Percentiles rank a stretch among this genome's conserved stretches.
These are phyloP conservation scores for Rhodotorula mucilaginosa DNA, from an alignment of 1,284 basidiomycete species.

Conservation along the genomic window DNA sequence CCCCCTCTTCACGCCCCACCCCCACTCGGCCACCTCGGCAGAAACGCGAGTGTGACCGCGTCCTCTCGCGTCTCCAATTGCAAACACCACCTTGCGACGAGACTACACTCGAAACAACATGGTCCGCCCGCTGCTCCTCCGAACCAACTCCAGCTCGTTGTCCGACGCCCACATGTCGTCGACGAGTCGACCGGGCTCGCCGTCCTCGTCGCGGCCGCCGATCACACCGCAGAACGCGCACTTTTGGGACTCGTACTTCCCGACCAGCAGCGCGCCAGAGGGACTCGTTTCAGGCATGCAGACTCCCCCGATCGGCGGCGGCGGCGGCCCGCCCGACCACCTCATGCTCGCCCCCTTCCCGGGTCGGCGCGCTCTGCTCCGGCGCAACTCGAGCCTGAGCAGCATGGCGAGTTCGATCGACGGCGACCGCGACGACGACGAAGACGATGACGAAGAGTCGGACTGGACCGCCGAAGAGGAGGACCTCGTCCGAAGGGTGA, in stretches of 20 bases:
- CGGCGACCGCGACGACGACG: constrained; percentile 22
- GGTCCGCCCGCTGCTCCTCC: not conserved
- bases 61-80: not conserved
- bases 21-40: no score
- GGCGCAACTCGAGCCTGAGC: constrained; percentile 31
- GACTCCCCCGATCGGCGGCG: constrained; percentile 12
- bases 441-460: constrained; percentile 16
- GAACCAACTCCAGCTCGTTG: not conserved
- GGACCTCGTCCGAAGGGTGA: constrained; percentile 23
- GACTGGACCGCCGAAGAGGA: constrained; percentile 34
- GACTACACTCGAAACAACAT: not conserved
- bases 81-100: not conserved
- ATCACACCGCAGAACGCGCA: constrained; percentile 17
- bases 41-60: not conserved
- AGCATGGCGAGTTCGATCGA: constrained; percentile 32
- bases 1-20: no score
- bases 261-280: not conserved
- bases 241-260: constrained; percentile 14
- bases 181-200: not conserved
- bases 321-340: not conserved
- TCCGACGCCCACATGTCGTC: not conserved
- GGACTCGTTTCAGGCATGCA: constrained; percentile 6
- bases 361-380: constrained; percentile 16
- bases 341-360: constrained; percentile 11
- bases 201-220: constrained; percentile 6